Evolutionary conservation across 78 protist species (phyloP).

Genomic region (Monocercomonoides exilis): DNA sequence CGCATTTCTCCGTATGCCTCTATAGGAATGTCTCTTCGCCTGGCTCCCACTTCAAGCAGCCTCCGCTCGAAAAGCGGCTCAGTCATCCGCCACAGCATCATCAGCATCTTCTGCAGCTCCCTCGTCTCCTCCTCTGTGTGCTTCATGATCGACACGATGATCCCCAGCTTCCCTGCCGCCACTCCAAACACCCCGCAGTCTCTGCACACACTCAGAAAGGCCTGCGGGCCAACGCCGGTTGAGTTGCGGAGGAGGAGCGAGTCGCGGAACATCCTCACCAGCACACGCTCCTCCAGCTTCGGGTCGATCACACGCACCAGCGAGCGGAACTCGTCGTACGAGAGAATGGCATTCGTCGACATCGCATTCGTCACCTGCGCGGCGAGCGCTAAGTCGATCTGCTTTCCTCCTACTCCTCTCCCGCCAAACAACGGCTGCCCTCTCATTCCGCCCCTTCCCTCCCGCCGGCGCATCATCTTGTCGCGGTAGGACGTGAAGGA

Average conservation of each 20-base stretch:
- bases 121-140: not conserved
- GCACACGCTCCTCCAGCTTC: not conserved
- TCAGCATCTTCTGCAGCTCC: not conserved
- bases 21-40: not conserved
- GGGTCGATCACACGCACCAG: not conserved
- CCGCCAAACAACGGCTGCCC: not conserved
- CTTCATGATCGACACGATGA: not conserved
- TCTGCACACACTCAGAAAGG: not conserved
- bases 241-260: not conserved
- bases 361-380: not conserved
- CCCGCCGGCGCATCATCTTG: not conserved
- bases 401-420: not conserved
- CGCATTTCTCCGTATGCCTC: not conserved
- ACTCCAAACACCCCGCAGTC: not conserved
- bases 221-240: not conserved
- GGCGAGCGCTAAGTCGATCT: not conserved
- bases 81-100: not conserved
- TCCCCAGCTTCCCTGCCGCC: not conserved
- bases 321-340: constrained; percentile 4
- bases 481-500: not conserved
- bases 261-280: not conserved
- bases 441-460: not conserved
- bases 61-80: not conserved
- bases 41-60: not conserved
- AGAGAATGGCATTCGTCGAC: not conserved